Conservation (phyloP, 1,284 basidiomycete species). For the Sporisorium iseilematis-ciliati region DNA sequence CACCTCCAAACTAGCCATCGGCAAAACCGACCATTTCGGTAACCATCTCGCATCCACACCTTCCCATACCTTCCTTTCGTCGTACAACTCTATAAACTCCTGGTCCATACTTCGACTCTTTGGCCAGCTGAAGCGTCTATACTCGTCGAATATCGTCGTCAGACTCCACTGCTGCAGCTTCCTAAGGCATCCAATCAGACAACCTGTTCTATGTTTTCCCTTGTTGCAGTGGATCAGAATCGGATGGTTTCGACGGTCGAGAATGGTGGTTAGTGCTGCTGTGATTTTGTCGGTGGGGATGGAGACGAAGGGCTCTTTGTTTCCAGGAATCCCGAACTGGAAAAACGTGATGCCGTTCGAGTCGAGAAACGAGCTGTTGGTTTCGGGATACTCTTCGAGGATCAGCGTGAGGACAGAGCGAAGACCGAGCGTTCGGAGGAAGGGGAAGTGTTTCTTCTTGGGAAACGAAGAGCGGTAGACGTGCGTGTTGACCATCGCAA, state of each 20-base stretch:
- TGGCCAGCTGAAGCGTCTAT: slow-evolving; percentile 73
- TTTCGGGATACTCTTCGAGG: slow-evolving; percentile 74
- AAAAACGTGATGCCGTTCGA: slow-evolving; percentile 71
- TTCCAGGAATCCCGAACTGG: slow-evolving; percentile 75
- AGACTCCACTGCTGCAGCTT: slow-evolving; percentile 74
- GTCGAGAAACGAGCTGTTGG: slow-evolving; percentile 72
- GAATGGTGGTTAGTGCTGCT: slow-evolving; percentile 73
- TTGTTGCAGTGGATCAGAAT: slow-evolving; percentile 76
- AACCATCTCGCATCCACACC: slow-evolving; percentile 38
- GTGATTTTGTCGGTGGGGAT: slow-evolving; percentile 74
- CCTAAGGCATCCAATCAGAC: slow-evolving; percentile 74
- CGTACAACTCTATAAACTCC: slow-evolving; percentile 74
- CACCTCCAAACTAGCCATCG: slow-evolving; percentile 3
- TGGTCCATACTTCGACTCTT: slow-evolving; percentile 74
- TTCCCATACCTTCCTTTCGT: slow-evolving; percentile 41
- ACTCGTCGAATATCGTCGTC: slow-evolving; percentile 75
- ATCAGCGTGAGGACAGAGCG: slow-evolving; percentile 74
- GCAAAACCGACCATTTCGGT: slow-evolving; percentile 36
- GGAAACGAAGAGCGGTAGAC: slow-evolving; percentile 74
- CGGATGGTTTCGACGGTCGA: slow-evolving; percentile 74
- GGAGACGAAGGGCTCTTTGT: slow-evolving; percentile 71
- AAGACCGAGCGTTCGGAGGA: slow-evolving; percentile 73
- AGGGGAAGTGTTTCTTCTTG: slow-evolving; percentile 73
- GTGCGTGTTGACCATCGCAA: slow-evolving; percentile 71
- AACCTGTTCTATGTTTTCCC: slow-evolving; percentile 75